phyloP scores from a whole-genome alignment of 345 rosid species.

The Gossypium raimondii region DNA sequence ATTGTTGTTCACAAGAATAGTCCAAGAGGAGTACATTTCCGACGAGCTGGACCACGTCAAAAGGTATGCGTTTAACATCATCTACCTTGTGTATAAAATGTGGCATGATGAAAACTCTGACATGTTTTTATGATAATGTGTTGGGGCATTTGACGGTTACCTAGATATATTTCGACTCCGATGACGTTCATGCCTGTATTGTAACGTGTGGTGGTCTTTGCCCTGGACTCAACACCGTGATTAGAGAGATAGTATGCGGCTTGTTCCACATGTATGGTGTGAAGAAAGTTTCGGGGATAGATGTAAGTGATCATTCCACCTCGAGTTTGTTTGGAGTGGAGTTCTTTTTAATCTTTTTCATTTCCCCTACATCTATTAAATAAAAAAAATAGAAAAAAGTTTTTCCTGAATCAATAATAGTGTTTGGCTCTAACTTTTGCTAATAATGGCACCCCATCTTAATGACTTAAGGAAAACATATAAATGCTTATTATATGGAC shows the following conservation, averaged over 20 bases:
- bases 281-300: slow-evolving; percentile 65
- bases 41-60: slow-evolving; percentile 91
- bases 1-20: slow-evolving; percentile 68
- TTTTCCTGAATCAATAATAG: background rate
- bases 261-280: slow-evolving; percentile 79
- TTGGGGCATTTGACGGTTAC: slow-evolving; percentile 10
- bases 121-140: background rate
- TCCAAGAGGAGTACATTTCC: slow-evolving; percentile 77
- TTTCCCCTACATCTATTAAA: background rate
- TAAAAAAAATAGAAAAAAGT: background rate
- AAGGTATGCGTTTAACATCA: slow-evolving; percentile 35
- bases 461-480: background rate
- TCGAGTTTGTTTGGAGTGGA: background rate
- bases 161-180: slow-evolving; percentile 64
- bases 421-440: background rate
- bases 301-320: slow-evolving; percentile 36
- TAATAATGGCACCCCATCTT: background rate
- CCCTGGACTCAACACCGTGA: slow-evolving; percentile 82
- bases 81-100: background rate
- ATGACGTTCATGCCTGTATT: slow-evolving; percentile 77
- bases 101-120: background rate
- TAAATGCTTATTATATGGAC: background rate
- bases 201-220: slow-evolving; percentile 87
- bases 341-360: background rate
- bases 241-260: slow-evolving; percentile 74